A percentile compares a stretch with the other conserved stretches of the same genome.
phyloP scores from a whole-genome alignment of 2,329 filamentous ascomycete genomes.

The Pseudocercospora cruenta region DNA sequence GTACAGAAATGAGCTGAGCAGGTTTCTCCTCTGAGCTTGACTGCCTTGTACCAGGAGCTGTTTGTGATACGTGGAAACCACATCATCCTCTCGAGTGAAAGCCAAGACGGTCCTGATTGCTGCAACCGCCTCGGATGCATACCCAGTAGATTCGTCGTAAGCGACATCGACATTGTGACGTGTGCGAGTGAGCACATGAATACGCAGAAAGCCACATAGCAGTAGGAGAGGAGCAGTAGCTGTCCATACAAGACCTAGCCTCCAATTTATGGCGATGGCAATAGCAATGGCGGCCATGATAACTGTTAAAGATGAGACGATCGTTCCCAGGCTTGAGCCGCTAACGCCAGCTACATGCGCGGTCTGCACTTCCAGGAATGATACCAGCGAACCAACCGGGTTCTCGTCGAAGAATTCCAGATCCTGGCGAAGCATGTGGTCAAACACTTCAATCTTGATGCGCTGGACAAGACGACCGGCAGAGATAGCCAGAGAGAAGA shows the following conservation, averaged over 20 bases:
- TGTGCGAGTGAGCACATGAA: conserved; percentile 80
- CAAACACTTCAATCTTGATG: conserved; percentile 59
- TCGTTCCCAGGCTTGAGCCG: conserved; percentile 82
- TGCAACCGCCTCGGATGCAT: conserved; percentile 89
- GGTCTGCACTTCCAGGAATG: conserved; percentile 85
- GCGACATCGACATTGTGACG: conserved; percentile 76
- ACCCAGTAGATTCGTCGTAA: conserved; percentile 79
- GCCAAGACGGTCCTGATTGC: conserved; percentile 92
- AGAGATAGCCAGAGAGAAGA: conserved; percentile 62
- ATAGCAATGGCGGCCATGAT: conserved; percentile 73
- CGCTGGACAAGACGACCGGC: not conserved
- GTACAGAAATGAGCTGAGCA: no score
- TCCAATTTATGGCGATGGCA: conserved; percentile 80
- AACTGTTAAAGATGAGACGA: conserved; percentile 79
- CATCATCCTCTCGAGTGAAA: conserved; percentile 82
- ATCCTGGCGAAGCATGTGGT: conserved; percentile 87
- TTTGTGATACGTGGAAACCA: conserved; percentile 70
- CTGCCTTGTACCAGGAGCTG: conserved; percentile 71
- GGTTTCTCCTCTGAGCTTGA: no score
- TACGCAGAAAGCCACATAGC: conserved; percentile 80
- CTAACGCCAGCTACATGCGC: conserved; percentile 89
- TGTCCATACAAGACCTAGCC: conserved; percentile 80
- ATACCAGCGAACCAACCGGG: conserved; percentile 83
- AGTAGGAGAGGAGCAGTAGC: conserved; percentile 77
- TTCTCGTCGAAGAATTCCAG: conserved; percentile 94